phyloP scores from a whole-genome alignment of 23 red algal genomes.

The Porphyridium purpureum region DNA sequence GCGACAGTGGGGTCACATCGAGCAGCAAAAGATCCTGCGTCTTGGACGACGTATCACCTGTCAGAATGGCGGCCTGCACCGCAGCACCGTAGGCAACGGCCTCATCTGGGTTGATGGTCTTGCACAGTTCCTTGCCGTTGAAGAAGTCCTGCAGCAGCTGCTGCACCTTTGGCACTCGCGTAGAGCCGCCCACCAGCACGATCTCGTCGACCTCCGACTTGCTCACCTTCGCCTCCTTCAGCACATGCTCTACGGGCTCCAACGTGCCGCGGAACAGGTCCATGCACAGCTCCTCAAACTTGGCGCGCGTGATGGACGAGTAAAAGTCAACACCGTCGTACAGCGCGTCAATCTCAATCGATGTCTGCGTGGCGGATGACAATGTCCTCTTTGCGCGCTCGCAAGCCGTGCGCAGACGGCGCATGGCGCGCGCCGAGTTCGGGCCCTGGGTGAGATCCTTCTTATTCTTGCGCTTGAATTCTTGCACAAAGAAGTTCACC shows the following conservation, averaged over 20 bases:
- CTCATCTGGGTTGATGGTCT: constrained; percentile 99
- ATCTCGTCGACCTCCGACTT: constrained; percentile 97
- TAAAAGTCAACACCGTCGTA: constrained; percentile 98
- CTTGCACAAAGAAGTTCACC: constrained; percentile 79
- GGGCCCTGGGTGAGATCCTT: constrained; percentile 66
- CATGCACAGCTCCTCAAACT: constrained; percentile 98
- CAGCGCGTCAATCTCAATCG: constrained; percentile 97
- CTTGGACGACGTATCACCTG: constrained; percentile 78
- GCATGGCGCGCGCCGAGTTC: constrained; percentile 41
- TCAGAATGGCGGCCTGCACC: constrained; percentile 91
- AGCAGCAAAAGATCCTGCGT: constrained; percentile 94
- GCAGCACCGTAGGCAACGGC: constrained; percentile 97
- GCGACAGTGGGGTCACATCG: constrained; percentile 92
- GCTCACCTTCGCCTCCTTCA: constrained; percentile 71
- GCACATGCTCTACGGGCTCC: constrained; percentile 87
- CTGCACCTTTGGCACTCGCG: constrained; percentile 98
- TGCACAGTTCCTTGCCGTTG: constrained; percentile 99
- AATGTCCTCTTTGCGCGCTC: constrained; percentile 96
- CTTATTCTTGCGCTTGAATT: constrained; percentile 99
- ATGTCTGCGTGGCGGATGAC: constrained; percentile 86
- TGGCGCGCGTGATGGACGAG: constrained; percentile 77
- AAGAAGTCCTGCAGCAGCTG: constrained; percentile 91
- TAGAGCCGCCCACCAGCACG: constrained; percentile 94
- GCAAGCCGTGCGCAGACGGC: constrained; percentile 91
- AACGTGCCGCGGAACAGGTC: constrained; percentile 92